These are phyloP conservation scores for Diospyros lotus DNA, from an alignment of 148 eudicot genomes.

Conservation along the genomic window DNA sequence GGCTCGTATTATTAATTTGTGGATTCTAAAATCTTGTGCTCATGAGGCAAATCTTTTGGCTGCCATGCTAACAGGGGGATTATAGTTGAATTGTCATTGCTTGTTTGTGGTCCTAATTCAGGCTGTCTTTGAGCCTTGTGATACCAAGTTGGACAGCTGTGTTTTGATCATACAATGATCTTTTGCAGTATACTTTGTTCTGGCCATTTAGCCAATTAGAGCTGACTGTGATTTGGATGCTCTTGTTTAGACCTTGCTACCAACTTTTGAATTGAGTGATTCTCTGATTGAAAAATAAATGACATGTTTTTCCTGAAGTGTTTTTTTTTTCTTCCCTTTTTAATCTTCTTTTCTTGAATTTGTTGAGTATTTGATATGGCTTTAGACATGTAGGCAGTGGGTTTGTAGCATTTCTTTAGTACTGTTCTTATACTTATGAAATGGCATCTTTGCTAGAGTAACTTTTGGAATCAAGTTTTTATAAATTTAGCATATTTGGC, in stretches of 20 bases:
- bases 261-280: neutral
- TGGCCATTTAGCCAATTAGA: neutral
- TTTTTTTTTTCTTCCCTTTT: too few species aligned
- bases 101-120: neutral
- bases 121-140: neutral
- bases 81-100: neutral
- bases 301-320: too few species aligned
- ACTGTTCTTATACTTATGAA: too few species aligned
- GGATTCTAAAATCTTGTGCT: neutral
- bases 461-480: neutral
- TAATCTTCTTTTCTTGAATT: too few species aligned
- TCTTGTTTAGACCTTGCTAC: neutral
- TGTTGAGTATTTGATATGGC: too few species aligned
- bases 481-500: neutral
- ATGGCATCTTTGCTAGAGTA: neutral
- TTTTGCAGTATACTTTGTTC: neutral
- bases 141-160: slow-evolving; percentile 5
- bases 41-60: neutral
- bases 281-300: neutral
- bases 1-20: neutral
- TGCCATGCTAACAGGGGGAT: neutral
- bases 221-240: neutral
- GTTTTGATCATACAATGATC: neutral
- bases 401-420: too few species aligned
- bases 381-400: too few species aligned